Conservation (phyloP, 108 stramenopile species). For the Skeletonema menzelii region DNA sequence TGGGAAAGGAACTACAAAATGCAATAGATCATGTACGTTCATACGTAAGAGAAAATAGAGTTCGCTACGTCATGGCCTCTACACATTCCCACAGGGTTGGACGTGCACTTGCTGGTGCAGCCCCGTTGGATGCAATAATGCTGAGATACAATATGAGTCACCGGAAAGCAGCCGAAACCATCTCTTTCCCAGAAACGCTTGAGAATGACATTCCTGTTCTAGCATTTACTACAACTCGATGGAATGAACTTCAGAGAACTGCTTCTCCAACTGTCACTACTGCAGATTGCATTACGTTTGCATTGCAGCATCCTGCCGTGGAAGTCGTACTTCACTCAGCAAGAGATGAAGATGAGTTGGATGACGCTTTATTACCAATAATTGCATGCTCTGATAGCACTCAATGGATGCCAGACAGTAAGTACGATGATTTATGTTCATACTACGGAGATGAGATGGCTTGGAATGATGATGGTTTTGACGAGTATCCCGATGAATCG, state of each 20-base stretch:
- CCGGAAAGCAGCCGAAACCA: slow-evolving; percentile 23
- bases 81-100: slow-evolving; percentile 44
- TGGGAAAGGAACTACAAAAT: slow-evolving; percentile 10
- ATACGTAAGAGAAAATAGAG: slow-evolving; percentile 13
- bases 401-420: neutral
- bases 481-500: slow-evolving; percentile 43
- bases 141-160: slow-evolving; percentile 40
- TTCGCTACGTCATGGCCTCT: slow-evolving; percentile 36
- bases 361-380: slow-evolving; percentile 12
- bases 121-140: slow-evolving; percentile 26
- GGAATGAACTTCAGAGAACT: slow-evolving; percentile 32
- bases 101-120: slow-evolving; percentile 7
- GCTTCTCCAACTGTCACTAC: slow-evolving; percentile 14
- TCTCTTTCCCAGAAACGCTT: slow-evolving; percentile 26
- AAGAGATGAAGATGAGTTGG: slow-evolving; percentile 36
- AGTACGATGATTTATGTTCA: slow-evolving; percentile 1
- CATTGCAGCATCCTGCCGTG: slow-evolving; percentile 25
- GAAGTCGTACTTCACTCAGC: slow-evolving; percentile 44
- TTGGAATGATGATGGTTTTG: slow-evolving; percentile 33
- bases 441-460: slow-evolving; percentile 22
- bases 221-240: slow-evolving; percentile 46
- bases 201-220: slow-evolving; percentile 31
- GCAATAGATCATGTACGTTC: slow-evolving; percentile 18
- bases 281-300: slow-evolving; percentile 40
- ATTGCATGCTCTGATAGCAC: neutral